These are phyloP conservation scores for Dictyostelium firmibasis DNA, from an alignment of 78 protist genomes.

Conservation along the genomic window DNA sequence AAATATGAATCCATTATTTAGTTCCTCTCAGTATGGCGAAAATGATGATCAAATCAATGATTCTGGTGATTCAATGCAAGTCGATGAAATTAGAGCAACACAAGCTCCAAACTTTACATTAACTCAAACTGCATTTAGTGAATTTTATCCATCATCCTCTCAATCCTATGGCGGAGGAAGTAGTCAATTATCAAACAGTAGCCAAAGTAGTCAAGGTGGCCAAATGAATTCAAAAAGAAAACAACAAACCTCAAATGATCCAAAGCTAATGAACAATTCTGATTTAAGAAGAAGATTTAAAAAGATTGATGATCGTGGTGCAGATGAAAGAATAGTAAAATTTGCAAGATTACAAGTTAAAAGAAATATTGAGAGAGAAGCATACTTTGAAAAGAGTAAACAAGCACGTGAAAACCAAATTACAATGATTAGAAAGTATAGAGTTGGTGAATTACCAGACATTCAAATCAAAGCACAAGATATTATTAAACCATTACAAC, in stretches of 20 bases:
- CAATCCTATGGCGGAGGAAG: not conserved
- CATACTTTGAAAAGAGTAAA: conserved; percentile 13
- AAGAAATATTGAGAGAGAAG: conserved; percentile 28
- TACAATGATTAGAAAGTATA: conserved; percentile 77
- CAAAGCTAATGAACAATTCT: not conserved
- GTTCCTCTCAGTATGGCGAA: conserved; percentile 41
- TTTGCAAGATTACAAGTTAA: conserved; percentile 62
- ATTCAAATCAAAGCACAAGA: conserved; percentile 74
- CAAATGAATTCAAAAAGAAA: not conserved
- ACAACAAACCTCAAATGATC: not conserved
- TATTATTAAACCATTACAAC: conserved; percentile 62
- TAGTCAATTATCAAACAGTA: not conserved
- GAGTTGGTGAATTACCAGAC: conserved; percentile 90
- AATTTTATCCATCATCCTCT: conserved; percentile 68
- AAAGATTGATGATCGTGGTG: conserved; percentile 3
- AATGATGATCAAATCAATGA: not conserved
- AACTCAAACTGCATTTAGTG: conserved; percentile 56
- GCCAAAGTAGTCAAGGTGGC: not conserved
- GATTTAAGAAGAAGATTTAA: conserved; percentile 54
- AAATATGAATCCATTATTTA: conserved; percentile 82
- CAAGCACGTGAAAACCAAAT: conserved; percentile 74
- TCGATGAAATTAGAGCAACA: conserved; percentile 48
- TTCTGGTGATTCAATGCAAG: not conserved
- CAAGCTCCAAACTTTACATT: conserved; percentile 44
- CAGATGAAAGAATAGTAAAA: not conserved